Evolutionary conservation across 345 rosid species (phyloP), one percentile per base, ranked within the genome.

Genomic region (Lumnitzera racemosa): DNA sequence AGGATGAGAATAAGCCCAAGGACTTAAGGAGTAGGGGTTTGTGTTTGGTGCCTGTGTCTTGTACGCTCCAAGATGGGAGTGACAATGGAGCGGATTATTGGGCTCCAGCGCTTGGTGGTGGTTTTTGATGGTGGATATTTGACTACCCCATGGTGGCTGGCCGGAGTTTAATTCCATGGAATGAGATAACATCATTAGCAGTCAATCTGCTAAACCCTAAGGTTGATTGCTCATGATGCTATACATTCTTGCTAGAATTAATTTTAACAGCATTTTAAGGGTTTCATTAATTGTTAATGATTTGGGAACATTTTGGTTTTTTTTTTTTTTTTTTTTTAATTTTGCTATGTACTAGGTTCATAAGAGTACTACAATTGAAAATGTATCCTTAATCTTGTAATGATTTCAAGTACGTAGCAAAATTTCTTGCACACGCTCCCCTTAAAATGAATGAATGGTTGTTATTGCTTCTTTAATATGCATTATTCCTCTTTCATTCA

Each of bases 201-300:
- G 59, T 62, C 72, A 68, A 51, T 62, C 72, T 46, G 72, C 63
- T 51, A 46, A 57, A 50, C 12, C 77, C 73, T 46, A 90, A 90
- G 97, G 92, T 89, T 95, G 97, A 90, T 86, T 95, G 95, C 99
- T 95, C 95, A 79, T 88, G 99, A 95, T 95, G 99, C 85, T 90
- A 90, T 94, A 63, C 59, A 59, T 59, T 47, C 55, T 36, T 36
- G 43, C 43, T 36, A 36, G 11, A 5, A 36, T 36, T 9, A 36
- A 36, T 36, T 36, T 36, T 36, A 36, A 36, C 43, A 36, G 43
- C 43, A 36, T 36, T 36, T 36, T 36, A 36, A 36, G 43, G 43
- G 11, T 36, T 36, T 36, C 43, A 36, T 36, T 36, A 36, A 36
- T 36, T 36, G 7, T 36, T 36, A 36, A 36, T 36, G 43, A 36